Base-by-base conservation (phyloP, 345 rosid genomes). In the Syzygium aromaticum region DNA sequence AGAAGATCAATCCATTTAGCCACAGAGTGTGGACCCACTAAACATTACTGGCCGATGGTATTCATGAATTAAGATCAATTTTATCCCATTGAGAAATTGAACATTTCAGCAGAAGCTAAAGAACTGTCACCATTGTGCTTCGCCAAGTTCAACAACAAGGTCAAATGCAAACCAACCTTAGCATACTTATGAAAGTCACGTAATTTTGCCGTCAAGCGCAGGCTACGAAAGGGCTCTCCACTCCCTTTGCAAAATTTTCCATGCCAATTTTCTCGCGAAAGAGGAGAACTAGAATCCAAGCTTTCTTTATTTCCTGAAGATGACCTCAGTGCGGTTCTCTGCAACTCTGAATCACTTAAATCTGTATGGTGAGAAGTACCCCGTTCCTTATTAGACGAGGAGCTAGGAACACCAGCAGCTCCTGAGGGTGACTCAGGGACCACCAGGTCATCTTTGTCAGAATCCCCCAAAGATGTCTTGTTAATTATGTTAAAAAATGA, bases 151-250 rank as follows among this genome's bases (percentile, higher is more conserved):
- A 73, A 73, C 15, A 14, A 73, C 21, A 28, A 84, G 63, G 54
- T n/a, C 38, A 83, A 84, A 84, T 52, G 73, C 57, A 88, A 23
- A 88, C 93, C 22, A 90, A 97, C 99, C 99, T 96, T 96, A 54
- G 99, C 99, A 92, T 89, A 94, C 90, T 98, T 98, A 87, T 96
- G 97, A 86, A 98, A 96, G 92, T 96, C 99, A 13, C 99, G 96
- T 52, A 98, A 96, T 90, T 98, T 98, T 86, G 97, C 90, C 49
- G 99, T 95, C 90, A 98, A 88, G 85, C 97, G 96, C 88, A 94
- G 89, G 93, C 95, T 93, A 59, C 95, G 96, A 82, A 92, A 89
- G 87, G 94, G 94, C 84, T 97, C 99, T 54, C 92, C 97, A 59
- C 90, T 88, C 84, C 95, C 95, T 92, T 89, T 95, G 85, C 84